phyloP scores from a whole-genome alignment of 495 filamentous ascomycete genomes.

The Thermothielavioides terrestris region DNA sequence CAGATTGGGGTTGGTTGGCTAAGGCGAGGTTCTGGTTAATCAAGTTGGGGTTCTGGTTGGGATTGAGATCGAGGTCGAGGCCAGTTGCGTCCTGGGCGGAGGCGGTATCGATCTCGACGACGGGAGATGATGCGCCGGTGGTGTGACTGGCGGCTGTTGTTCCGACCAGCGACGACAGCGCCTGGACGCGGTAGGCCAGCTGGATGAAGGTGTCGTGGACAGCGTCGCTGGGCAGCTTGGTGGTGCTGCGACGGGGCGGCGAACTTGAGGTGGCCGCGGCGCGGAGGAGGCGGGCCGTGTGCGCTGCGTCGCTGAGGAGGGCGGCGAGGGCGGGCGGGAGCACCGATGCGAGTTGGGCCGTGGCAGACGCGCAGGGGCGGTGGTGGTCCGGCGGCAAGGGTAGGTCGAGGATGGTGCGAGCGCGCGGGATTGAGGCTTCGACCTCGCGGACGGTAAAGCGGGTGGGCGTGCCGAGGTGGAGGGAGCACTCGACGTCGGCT shows the following conservation, averaged over 20 bases:
- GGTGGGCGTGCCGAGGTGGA: neutral
- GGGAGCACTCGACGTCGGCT: neutral
- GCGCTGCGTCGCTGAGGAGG: neutral
- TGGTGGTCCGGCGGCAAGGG: neutral
- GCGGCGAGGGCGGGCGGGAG: neutral
- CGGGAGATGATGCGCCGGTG: too few species aligned
- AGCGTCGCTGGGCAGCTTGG: neutral
- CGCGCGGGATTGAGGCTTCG: too few species aligned
- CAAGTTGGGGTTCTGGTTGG: too few species aligned
- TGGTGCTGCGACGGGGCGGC: neutral
- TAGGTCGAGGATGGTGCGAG: neutral
- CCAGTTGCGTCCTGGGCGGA: too few species aligned
- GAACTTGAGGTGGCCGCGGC: neutral
- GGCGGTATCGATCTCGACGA: too few species aligned
- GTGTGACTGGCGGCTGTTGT: neutral
- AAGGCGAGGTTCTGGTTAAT: too few species aligned
- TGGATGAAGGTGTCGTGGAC: slow-evolving; percentile 1
- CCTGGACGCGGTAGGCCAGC: neutral
- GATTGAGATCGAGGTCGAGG: too few species aligned
- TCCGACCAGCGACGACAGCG: neutral
- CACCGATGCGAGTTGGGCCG: neutral
- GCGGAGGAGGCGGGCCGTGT: neutral
- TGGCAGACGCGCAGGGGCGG: too few species aligned
- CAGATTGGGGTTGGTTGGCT: too few species aligned
- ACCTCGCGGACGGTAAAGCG: neutral